Percentiles rank a stretch among this genome's conserved stretches.
Conservation (phyloP, 2,329 filamentous ascomycete species). For the Verticillium zaregamsianum region DNA sequence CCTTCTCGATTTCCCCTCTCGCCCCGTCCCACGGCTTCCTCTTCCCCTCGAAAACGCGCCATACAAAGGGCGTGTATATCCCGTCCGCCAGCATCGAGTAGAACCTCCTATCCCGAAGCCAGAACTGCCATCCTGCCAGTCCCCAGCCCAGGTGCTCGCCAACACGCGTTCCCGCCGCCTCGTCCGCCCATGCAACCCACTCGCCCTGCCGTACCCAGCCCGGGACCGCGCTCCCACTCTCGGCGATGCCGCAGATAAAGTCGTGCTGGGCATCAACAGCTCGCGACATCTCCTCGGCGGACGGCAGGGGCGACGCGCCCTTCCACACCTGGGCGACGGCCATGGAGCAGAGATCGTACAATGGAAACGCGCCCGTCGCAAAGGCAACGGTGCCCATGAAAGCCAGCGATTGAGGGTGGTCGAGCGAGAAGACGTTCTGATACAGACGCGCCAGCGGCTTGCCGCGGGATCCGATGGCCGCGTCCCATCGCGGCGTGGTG, state of each 20-base stretch:
- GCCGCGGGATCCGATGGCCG: slow-evolving; percentile 18
- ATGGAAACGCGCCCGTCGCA: slow-evolving; percentile 24
- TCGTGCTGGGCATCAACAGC: slow-evolving; percentile 19
- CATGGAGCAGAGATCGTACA: slow-evolving; percentile 32
- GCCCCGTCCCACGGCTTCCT: slow-evolving; percentile 34
- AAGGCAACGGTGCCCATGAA: slow-evolving; percentile 21
- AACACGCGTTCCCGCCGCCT: slow-evolving; percentile 35
- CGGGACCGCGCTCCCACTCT: slow-evolving; percentile 12
- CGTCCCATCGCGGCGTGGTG: slow-evolving; percentile 12
- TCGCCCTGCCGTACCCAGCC: slow-evolving; percentile 17
- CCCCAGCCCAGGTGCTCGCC: slow-evolving; percentile 34
- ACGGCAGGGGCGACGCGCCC: slow-evolving; percentile 18
- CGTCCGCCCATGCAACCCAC: slow-evolving; percentile 27
- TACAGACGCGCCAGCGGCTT: slow-evolving; percentile 27
- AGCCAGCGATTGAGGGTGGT: slow-evolving; percentile 30
- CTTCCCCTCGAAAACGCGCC: slow-evolving; percentile 34
- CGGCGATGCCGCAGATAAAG: slow-evolving; percentile 20
- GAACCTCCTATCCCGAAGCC: slow-evolving; percentile 30
- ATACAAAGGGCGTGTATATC: slow-evolving; percentile 34
- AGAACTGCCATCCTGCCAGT: slow-evolving; percentile 35
- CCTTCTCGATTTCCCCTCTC: background rate
- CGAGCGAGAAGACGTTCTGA: slow-evolving; percentile 34
- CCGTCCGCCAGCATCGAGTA: slow-evolving; percentile 32
- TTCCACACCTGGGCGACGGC: slow-evolving; percentile 34
- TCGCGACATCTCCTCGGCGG: slow-evolving; percentile 25